Percentiles rank a stretch among this genome's conserved stretches.
These are phyloP conservation scores for Punica granatum DNA, from an alignment of 345 rosid genomes.

Conservation along the genomic window DNA sequence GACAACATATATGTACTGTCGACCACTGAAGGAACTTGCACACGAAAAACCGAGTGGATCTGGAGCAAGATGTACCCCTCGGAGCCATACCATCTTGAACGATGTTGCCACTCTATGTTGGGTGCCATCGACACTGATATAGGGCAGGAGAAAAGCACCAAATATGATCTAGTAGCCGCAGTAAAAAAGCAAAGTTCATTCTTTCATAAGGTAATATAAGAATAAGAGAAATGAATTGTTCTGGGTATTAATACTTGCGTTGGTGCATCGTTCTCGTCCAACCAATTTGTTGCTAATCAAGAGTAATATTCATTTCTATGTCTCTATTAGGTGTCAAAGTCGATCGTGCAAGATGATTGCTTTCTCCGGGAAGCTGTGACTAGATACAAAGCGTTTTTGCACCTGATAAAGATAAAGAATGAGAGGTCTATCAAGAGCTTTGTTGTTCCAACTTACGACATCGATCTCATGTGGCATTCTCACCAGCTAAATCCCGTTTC, in stretches of 20 bases:
- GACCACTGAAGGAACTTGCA: constrained; percentile 38
- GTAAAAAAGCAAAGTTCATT: constrained; percentile 84
- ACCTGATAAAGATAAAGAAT: constrained; percentile 57
- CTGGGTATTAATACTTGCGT: background rate
- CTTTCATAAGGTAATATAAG: constrained; percentile 54
- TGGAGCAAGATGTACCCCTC: constrained; percentile 63
- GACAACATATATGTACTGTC: constrained; percentile 52
- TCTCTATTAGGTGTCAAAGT: constrained; percentile 15
- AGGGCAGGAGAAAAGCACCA: constrained; percentile 40
- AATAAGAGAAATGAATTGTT: too few relatives aligned
- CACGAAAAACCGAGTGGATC: constrained; percentile 34
- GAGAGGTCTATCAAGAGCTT: constrained; percentile 44
- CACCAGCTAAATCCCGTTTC: constrained; percentile 70
- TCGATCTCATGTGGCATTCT: constrained; percentile 93
- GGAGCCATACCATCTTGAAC: constrained; percentile 61
- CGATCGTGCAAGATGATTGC: constrained; percentile 33
- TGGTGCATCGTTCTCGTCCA: background rate
- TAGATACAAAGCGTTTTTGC: constrained; percentile 78
- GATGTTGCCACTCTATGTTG: constrained; percentile 12
- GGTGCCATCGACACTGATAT: constrained; percentile 12
- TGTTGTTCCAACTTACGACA: constrained; percentile 86
- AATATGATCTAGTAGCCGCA: constrained; percentile 72
- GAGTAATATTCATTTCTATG: background rate
- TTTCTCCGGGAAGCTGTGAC: constrained; percentile 74
- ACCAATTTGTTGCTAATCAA: too few relatives aligned